These are phyloP conservation scores for Rhodomyrtus psidioides DNA, from an alignment of 441 rosid species.

Conservation along the genomic window DNA sequence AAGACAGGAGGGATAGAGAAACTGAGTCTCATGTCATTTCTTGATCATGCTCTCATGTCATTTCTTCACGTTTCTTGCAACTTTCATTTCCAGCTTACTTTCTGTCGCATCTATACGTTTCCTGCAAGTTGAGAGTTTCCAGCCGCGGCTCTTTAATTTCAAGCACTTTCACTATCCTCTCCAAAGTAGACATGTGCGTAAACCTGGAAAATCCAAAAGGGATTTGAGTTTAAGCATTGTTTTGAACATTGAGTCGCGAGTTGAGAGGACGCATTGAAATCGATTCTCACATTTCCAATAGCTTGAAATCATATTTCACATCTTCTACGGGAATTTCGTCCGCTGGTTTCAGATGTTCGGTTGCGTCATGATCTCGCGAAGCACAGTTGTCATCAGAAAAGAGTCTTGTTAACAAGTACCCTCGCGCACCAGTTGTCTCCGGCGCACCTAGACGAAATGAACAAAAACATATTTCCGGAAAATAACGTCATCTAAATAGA, in stretches of 20 bases:
- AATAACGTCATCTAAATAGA: too few relatives aligned
- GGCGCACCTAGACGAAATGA: too few relatives aligned
- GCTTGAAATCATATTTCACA: not conserved
- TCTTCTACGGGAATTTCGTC: not conserved
- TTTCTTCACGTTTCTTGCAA: not conserved
- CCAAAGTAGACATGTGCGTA: not conserved
- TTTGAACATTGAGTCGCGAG: not conserved
- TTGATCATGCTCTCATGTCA: too few relatives aligned
- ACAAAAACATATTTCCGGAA: too few relatives aligned
- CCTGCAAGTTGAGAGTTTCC: not conserved
- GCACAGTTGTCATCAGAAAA: not conserved
- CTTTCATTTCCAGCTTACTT: not conserved
- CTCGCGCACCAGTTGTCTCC: too few relatives aligned
- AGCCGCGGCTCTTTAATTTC: not conserved
- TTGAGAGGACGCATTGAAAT: not conserved
- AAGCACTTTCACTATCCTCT: not conserved
- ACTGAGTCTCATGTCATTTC: too few relatives aligned
- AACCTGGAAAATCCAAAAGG: not conserved
- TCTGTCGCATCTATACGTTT: not conserved
- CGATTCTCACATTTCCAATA: not conserved
- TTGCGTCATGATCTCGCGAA: not conserved
- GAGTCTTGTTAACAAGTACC: too few relatives aligned
- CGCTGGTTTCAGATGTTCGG: not conserved
- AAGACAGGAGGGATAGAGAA: not conserved
- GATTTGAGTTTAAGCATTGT: not conserved